Evolutionary conservation across 768 basidiomycete genomes (phyloP).

Genomic region (Hysterangium stoloniferum): DNA sequence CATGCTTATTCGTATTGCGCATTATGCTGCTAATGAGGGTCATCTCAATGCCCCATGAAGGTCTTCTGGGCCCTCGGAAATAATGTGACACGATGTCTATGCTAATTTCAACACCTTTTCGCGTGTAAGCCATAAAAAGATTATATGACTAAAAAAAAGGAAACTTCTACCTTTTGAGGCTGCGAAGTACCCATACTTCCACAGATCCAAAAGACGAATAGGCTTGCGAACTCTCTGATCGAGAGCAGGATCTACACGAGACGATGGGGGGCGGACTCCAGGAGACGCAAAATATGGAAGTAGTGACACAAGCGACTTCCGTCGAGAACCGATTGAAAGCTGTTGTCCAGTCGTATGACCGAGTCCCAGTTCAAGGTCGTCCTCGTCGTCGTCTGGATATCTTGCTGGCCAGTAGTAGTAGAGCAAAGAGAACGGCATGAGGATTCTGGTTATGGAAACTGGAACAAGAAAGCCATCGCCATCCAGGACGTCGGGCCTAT

Average conservation of each 20-base stretch:
- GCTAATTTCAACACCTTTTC: slow-evolving; percentile 38
- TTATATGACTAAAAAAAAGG: slow-evolving; percentile 21
- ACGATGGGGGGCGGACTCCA: slow-evolving; percentile 63
- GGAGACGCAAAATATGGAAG: slow-evolving; percentile 55
- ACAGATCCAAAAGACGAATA: slow-evolving; percentile 58
- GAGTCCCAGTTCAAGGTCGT: background rate
- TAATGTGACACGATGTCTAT: slow-evolving; percentile 70
- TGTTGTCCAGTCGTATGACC: background rate
- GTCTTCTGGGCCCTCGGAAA: slow-evolving; percentile 79
- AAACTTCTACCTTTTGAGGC: slow-evolving; percentile 52
- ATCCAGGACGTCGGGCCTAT: too few species aligned
- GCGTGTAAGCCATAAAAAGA: slow-evolving; percentile 16
- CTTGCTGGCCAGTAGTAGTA: background rate
- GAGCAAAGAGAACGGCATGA: slow-evolving; percentile 6
- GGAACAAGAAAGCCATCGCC: too few species aligned
- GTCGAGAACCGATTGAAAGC: background rate
- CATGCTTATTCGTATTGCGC: slow-evolving; percentile 75
- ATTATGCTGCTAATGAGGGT: slow-evolving; percentile 81
- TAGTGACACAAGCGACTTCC: slow-evolving; percentile 18
- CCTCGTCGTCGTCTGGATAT: background rate
- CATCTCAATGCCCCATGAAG: slow-evolving; percentile 94
- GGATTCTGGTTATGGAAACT: too few species aligned
- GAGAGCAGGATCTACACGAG: slow-evolving; percentile 63
- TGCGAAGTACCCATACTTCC: slow-evolving; percentile 57
- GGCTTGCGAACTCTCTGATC: slow-evolving; percentile 48